phyloP scores from a whole-genome alignment of 345 rosid species.

The Punica granatum region DNA sequence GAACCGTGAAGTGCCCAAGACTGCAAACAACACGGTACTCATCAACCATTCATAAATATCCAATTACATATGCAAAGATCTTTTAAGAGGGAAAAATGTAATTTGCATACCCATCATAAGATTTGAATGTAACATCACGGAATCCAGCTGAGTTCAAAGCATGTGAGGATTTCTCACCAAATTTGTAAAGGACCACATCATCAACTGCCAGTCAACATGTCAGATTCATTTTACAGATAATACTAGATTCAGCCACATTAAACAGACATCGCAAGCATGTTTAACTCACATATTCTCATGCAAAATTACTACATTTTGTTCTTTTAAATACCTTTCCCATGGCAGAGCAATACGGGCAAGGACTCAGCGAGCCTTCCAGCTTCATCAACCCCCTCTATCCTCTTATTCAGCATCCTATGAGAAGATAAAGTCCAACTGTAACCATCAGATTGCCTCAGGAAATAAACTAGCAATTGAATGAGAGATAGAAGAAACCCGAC shows the following conservation, averaged over 20 bases:
- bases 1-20: constrained; percentile 89
- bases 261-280: neutral
- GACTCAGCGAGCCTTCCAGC: constrained; percentile 61
- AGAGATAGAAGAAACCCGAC: constrained; percentile 35
- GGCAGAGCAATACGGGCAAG: constrained; percentile 76
- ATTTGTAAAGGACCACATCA: constrained; percentile 80
- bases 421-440: constrained; percentile 3
- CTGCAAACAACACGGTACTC: constrained; percentile 17
- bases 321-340: constrained; percentile 57
- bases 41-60: neutral
- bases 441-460: neutral
- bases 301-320: neutral
- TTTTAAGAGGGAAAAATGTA: neutral
- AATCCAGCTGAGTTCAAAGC: constrained; percentile 56
- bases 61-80: neutral
- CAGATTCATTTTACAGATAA: constrained; percentile 1
- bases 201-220: constrained; percentile 44
- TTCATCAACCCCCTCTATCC: constrained; percentile 43
- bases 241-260: neutral
- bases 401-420: constrained; percentile 52
- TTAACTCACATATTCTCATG: neutral
- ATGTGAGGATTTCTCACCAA: constrained; percentile 79
- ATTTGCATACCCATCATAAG: constrained; percentile 53
- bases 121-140: constrained; percentile 57
- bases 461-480: neutral